phyloP scores from a whole-genome alignment of 345 rosid species.

The Melastoma malabathricum region DNA sequence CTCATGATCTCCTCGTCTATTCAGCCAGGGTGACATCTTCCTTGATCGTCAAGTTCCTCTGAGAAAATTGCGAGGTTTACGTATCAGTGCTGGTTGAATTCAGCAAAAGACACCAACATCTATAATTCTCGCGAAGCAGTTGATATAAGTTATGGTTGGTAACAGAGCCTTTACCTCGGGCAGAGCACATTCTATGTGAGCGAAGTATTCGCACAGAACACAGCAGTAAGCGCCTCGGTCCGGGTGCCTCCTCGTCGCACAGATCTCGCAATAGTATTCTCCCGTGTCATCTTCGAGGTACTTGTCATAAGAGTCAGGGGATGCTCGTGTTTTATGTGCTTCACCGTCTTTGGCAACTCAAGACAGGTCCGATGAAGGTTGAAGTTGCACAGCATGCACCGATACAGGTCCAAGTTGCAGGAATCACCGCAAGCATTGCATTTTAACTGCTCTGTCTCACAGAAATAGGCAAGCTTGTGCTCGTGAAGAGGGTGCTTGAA shows the following conservation, averaged over 20 bases:
- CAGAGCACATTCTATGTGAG: constrained; percentile 3
- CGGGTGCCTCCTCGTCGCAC: constrained; percentile 3
- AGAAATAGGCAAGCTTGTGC: not conserved
- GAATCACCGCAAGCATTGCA: not conserved
- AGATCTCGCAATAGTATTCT: not conserved
- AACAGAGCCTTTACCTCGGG: constrained; percentile 3
- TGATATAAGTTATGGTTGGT: too few relatives aligned
- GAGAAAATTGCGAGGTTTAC: too few relatives aligned
- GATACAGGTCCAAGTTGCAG: not conserved
- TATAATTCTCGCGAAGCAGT: too few relatives aligned
- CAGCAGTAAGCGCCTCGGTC: not conserved
- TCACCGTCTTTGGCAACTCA: not conserved
- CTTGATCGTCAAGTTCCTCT: too few relatives aligned
- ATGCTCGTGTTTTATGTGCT: not conserved
- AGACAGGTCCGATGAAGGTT: constrained; percentile 2
- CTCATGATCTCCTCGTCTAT: too few relatives aligned
- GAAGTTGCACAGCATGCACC: constrained; percentile 2
- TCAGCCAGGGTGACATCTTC: too few relatives aligned
- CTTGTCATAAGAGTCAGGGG: not conserved
- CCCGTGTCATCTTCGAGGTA: not conserved
- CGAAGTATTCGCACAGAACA: not conserved
- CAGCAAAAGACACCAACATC: too few relatives aligned
- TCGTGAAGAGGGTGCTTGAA: constrained; percentile 4
- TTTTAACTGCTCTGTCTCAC: not conserved
- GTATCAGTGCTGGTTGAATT: too few relatives aligned